Evolutionary conservation across 805 yeast species (phyloP), one percentile per base, ranked within the genome.

Genomic region (Candida boleticola): DNA sequence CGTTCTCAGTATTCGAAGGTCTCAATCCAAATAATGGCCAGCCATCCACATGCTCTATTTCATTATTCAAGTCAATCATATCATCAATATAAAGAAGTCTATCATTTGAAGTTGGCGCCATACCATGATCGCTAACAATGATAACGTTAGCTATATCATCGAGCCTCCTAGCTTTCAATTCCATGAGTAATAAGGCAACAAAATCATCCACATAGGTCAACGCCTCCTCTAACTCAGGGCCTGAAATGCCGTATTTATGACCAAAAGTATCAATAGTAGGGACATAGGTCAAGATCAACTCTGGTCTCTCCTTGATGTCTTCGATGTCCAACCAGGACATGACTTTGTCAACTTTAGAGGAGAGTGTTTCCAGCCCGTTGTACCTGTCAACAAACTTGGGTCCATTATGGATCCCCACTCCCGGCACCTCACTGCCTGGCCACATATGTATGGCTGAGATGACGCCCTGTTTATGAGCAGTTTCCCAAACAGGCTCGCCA

Each of bases 41-140:
- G 16, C 93, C 96, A 53, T 84, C 89, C 23, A 74, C 64, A 52
- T 82, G 80, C 45, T 80, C 82, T 36, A 86, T 72, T 17, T 31
- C 35, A 43, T 71, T 68, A 1, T 59, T 53, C 46, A 75, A 46
- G 52, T 80, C 80, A 9, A 88, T 62, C 14, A 87, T 46, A 48
- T 89, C 93, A 58, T 89, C 96, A 46, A 90, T 61, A 47, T 79
- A 79, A 1, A 89, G 64, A 9, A 87, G 59, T 45, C 96, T 66
- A 10, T 81, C 77, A 48, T 81, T 76, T 0, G 87, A 75, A 1
- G 95, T 85, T 5, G 96, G 92, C 0, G 95, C 83, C 96, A 89
- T 89, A 9, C 97, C 97, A 58, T 89, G 97, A 60, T 90, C 97
- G 35, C 96, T 86, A 3, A 90, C 85, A 33, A 90, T 66, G 0